Evolutionary conservation across 2,329 filamentous ascomycete species (phyloP).

Genomic region (Lachnellula occidentalis): DNA sequence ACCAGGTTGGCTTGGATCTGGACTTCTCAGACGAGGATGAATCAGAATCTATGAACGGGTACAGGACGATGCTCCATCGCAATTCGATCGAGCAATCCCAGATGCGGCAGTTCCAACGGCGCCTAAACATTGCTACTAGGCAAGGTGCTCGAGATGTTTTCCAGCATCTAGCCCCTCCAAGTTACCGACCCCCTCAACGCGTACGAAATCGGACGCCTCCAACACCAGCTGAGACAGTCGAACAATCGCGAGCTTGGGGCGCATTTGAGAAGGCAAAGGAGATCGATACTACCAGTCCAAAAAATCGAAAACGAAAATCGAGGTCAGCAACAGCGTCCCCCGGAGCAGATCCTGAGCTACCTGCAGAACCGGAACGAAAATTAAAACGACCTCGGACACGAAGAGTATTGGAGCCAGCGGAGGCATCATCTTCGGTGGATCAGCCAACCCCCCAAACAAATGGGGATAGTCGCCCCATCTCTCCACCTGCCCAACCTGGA

Average conservation of each 20-base stretch:
- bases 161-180: constrained; percentile 50
- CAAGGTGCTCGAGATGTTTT: constrained; percentile 73
- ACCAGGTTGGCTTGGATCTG: constrained; percentile 68
- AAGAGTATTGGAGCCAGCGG: constrained; percentile 50
- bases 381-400: constrained; percentile 82
- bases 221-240: constrained; percentile 62
- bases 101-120: constrained; percentile 71
- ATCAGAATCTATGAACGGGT: constrained; percentile 33
- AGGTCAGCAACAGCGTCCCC: constrained; percentile 68
- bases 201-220: constrained; percentile 44
- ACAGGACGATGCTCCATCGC: constrained; percentile 49
- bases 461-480: constrained; percentile 15
- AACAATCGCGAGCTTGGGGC: constrained; percentile 83
- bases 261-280: constrained; percentile 82
- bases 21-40: constrained; percentile 78
- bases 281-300: constrained; percentile 47
- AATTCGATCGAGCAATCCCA: constrained; percentile 50
- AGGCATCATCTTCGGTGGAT: constrained; percentile 34
- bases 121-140: constrained; percentile 74
- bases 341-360: constrained; percentile 48
- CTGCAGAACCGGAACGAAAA: constrained; percentile 69
- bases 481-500: constrained; percentile 32
- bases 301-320: constrained; percentile 66
- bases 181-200: constrained; percentile 40
- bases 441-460: constrained; percentile 31